Evolutionary conservation across 257 asterid genomes (phyloP), one percentile per base, ranked within the genome.

Genomic region (Gardenia jasminoides): DNA sequence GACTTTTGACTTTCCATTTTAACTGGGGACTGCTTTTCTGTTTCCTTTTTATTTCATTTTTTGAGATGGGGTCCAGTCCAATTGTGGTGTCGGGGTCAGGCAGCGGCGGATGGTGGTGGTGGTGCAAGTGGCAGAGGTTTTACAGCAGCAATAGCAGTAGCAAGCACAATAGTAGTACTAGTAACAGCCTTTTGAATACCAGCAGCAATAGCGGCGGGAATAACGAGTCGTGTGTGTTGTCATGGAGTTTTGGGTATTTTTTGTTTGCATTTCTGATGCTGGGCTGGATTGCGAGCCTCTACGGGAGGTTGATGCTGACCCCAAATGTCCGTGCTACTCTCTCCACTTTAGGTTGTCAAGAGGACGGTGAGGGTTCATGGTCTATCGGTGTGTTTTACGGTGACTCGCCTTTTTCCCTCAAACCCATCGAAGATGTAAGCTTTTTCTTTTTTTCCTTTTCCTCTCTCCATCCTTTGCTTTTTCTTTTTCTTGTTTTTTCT

Each of bases 281-380:
- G 86, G 94, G 93, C 46, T 85, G 88, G 85, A 84, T 92, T 86
- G 98, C 91, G 84, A 81, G 85, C 46, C 82, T 96, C 59, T 92
- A 92, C 52, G 89, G 83, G 67, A 86, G 90, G 84, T 79, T 81
- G 73, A 78, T 93, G 88, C 79, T 93, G 74, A 36, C 93, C 68
- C 85, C 95, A 46, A 86, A 89, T 83, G 94, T 86, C 84, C 95
- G 88, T 80, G n/a, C 83, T 74, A 88, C 85, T 79, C 78, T 90
- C 76, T 85, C 87, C 79, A 58, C 82, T 64, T 43, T 81, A 48
- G 99, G 98, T 0, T 96, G 98, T 72, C 82, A 72, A 36, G 91
- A 89, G 46, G 99, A 96, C 83, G 87, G 84, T 78, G 99, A 93
- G 83, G 99, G 99, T 28, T 92, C 98, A 0, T 96, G 99, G 99